Base-by-base conservation (phyloP, 441 rosid species). In the Gossypium aridum region DNA sequence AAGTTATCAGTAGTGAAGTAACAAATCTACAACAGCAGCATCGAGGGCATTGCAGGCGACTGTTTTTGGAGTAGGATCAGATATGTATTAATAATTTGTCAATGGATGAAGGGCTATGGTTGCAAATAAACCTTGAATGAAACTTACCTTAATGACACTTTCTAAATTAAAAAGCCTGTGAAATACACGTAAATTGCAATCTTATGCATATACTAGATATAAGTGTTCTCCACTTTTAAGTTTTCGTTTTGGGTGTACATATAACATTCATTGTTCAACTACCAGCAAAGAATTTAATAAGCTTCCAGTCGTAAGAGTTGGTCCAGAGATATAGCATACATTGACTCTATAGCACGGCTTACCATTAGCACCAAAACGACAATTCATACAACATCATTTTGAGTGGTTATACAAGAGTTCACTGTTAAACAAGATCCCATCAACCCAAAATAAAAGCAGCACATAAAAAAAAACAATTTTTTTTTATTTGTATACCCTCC, bases 11-110 rank as follows among this genome's bases (percentile, higher is more conserved):
- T 28, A 70, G 83, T 10, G 84, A 82, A 76, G 78, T 78, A 63
- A 80, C 82, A 63, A 78, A 76, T 64, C 79, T 37, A 57, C 81
- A 64, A 75, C 77, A 79, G 69, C 83, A 39, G 76, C 81, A 74
- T 49, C 79, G 74, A 26, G 76, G 88, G 69, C 83, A 81, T 83
- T 80, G 88, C 84, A 87, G 94, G 82, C 90, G 83, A 83, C 85
- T 89, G 64, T 83, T 87, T 84, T 83, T 76, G 71, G 75, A 69
- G 75, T 85, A 91, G 82, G 61, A 57, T 68, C 78, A 8, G 45
- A 39, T 39, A 55, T 55, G 25, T 55, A 55, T 55, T 55, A 55
- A 8, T 55, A 55, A 19, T 55, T 55, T 55, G 45, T 39, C 45
- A 39, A 39, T 8, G 45, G 45, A 39, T 39, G 45, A 39, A 39